Percentiles rank a stretch among this genome's conserved stretches.
phyloP scores from a whole-genome alignment of 257 asterid genomes.

The Coffea eugenioides region DNA sequence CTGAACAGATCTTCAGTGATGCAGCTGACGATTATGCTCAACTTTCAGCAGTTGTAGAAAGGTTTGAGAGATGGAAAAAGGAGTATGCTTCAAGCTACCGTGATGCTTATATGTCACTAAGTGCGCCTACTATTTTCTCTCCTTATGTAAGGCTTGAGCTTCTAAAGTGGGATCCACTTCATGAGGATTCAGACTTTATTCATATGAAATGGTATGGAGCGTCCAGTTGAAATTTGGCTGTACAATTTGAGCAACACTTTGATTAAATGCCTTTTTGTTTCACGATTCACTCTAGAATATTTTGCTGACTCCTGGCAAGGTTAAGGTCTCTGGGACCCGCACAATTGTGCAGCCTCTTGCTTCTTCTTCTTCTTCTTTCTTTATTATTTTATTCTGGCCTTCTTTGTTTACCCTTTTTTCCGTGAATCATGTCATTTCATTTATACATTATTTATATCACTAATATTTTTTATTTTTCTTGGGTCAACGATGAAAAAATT shows the following conservation, averaged over 20 bases:
- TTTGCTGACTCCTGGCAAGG: not conserved
- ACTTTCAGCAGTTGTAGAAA: conserved; percentile 67
- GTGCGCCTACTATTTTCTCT: conserved; percentile 81
- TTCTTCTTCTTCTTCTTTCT: not conserved
- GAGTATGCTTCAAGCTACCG: conserved; percentile 72
- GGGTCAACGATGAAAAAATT: not conserved
- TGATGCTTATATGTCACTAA: conserved; percentile 90
- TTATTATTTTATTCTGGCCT: not conserved
- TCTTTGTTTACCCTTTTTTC: not conserved
- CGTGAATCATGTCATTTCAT: not conserved
- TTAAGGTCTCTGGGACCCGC: not conserved
- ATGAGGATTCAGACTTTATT: conserved; percentile 72
- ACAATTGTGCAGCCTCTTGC: not conserved
- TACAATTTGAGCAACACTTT: not conserved
- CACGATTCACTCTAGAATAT: not conserved
- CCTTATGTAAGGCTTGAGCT: conserved; percentile 94
- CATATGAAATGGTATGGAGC: conserved; percentile 79
- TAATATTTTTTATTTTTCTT: not conserved
- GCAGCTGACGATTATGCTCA: conserved; percentile 84
- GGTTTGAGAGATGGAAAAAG: conserved; percentile 80
- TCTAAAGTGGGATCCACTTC: conserved; percentile 98
- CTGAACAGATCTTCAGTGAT: conserved; percentile 78
- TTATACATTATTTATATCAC: not conserved
- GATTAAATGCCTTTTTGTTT: not conserved
- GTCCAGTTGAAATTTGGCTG: not conserved